Evolutionary conservation across 2,329 filamentous ascomycete genomes (phyloP).

Genomic region (Stenocarpella maydis): DNA sequence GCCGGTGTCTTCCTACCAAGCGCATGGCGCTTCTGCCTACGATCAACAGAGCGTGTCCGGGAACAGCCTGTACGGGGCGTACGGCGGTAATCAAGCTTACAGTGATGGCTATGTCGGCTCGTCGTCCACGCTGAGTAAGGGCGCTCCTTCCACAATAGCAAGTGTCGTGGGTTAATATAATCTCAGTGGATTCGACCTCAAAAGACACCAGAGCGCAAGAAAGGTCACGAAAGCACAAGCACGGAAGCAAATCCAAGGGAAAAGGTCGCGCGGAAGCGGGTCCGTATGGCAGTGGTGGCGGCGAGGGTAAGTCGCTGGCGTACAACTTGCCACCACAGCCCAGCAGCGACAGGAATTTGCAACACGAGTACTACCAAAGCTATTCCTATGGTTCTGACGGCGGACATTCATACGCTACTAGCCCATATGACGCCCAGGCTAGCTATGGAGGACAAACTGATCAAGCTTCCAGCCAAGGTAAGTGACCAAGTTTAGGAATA

Average conservation of each 20-base stretch:
- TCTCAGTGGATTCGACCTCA: neutral
- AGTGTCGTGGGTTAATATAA: neutral
- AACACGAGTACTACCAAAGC: neutral
- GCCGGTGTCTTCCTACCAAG: neutral
- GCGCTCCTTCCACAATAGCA: neutral
- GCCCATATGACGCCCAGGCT: neutral
- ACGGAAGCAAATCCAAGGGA: slow-evolving; percentile 6
- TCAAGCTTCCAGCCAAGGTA: neutral
- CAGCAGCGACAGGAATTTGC: neutral
- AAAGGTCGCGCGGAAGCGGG: slow-evolving; percentile 11
- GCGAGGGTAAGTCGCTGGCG: neutral
- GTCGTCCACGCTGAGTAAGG: slow-evolving; percentile 2
- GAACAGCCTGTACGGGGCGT: neutral
- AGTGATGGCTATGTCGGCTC: neutral
- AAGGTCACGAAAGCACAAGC: slow-evolving; percentile 24
- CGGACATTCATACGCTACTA: neutral
- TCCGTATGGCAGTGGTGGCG: neutral
- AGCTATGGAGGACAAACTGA: slow-evolving; percentile 3
- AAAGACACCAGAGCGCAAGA: neutral
- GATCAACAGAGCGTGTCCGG: neutral
- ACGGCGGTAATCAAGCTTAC: neutral
- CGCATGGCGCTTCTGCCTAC: neutral
- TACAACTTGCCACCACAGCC: neutral
- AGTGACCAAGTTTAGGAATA: neutral
- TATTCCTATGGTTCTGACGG: neutral